These are phyloP conservation scores for Scopulariopsis brevicaulis DNA, from an alignment of 2,329 filamentous ascomycete species.

Conservation along the genomic window DNA sequence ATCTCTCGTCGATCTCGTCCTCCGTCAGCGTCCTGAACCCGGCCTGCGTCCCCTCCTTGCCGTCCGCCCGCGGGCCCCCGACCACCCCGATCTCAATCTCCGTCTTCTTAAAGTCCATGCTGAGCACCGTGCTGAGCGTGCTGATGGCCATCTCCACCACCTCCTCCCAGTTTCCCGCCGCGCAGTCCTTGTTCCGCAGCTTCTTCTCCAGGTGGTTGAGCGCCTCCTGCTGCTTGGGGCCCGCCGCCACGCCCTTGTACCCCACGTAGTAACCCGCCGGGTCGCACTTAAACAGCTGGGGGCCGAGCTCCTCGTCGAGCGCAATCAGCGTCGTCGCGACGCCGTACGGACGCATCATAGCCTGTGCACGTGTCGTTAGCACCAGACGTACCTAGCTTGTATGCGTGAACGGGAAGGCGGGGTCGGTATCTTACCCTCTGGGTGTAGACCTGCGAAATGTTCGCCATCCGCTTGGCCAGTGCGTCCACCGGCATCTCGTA, in stretches of 20 bases:
- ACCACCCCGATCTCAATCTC: slow-evolving; percentile 98
- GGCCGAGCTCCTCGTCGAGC: slow-evolving; percentile 81
- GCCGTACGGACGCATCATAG: slow-evolving; percentile 96
- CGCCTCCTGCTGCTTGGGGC: slow-evolving; percentile 97
- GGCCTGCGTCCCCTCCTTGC: slow-evolving; percentile 68
- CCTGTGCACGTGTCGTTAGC: slow-evolving; percentile 31
- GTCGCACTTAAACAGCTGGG: slow-evolving; percentile 96
- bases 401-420: not conserved
- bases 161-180: slow-evolving; percentile 89
- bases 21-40: slow-evolving; percentile 84
- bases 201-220: slow-evolving; percentile 99
- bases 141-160: slow-evolving; percentile 96
- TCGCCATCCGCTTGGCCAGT: slow-evolving; percentile 89
- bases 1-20: slow-evolving; percentile 95
- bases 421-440: slow-evolving; percentile 60
- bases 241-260: slow-evolving; percentile 95
- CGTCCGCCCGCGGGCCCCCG: slow-evolving; percentile 73
- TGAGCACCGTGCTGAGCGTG: slow-evolving; percentile 88
- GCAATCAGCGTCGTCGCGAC: slow-evolving; percentile 94
- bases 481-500: slow-evolving; percentile 99
- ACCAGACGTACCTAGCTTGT: not conserved
- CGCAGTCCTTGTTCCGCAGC: slow-evolving; percentile 96
- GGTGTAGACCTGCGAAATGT: slow-evolving; percentile 99
- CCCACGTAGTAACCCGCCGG: slow-evolving; percentile 96
- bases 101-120: slow-evolving; percentile 99